phyloP scores from a whole-genome alignment of 1,139 yeast genomes.

The Hansenula lynferdii region DNA sequence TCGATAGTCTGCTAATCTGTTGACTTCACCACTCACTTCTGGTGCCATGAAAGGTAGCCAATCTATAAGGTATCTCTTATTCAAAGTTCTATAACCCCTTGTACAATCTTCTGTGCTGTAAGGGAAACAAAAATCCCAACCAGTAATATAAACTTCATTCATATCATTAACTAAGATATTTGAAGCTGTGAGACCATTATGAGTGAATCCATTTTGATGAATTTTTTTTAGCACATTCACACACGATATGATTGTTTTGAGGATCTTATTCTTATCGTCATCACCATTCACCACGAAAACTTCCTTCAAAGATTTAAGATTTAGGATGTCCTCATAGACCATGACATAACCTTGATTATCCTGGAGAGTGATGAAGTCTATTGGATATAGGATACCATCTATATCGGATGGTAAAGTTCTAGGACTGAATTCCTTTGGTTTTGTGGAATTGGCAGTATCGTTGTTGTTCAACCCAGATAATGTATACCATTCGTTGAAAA shows the following conservation, averaged over 20 bases:
- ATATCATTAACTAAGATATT: constrained; percentile 32
- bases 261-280: constrained; percentile 6
- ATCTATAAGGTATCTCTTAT: constrained; percentile 28
- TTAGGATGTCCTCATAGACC: constrained; percentile 14
- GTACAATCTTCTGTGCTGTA: constrained; percentile 40
- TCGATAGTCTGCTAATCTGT: constrained; percentile 40
- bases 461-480: constrained; percentile 9
- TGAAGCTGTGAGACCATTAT: constrained; percentile 42
- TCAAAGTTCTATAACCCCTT: constrained; percentile 19
- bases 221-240: constrained; percentile 33
- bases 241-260: constrained; percentile 5
- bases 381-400: constrained; percentile 16
- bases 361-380: constrained; percentile 9
- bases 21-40: constrained; percentile 41
- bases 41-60: constrained; percentile 49
- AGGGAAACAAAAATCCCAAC: constrained; percentile 49
- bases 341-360: constrained; percentile 13
- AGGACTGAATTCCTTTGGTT: constrained; percentile 2
- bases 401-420: constrained; percentile 10
- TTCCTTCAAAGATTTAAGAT: constrained; percentile 14
- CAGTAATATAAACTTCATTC: constrained; percentile 35
- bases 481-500: constrained; percentile 18
- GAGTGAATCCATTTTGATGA: constrained; percentile 43
- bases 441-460: neutral
- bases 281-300: constrained; percentile 7